Evolutionary conservation across 495 filamentous ascomycete genomes (phyloP).

Genomic region (Aspergillus carlsbadensis): DNA sequence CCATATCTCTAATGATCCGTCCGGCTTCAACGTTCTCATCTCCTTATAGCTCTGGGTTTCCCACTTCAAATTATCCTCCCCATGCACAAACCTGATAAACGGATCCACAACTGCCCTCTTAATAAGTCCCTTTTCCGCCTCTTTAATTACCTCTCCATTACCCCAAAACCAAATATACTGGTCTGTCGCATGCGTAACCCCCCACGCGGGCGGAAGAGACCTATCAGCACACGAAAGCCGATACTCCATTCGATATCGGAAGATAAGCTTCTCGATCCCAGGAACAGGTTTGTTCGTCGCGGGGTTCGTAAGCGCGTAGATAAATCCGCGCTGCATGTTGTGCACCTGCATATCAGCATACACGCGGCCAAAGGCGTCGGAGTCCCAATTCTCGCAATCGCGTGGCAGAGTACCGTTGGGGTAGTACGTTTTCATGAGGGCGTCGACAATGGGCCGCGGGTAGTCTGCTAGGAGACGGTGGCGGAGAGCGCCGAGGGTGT

Average conservation of each 20-base stretch:
- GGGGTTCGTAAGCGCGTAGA: conserved; percentile 29
- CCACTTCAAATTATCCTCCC: conserved; percentile 35
- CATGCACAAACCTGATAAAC: conserved; percentile 44
- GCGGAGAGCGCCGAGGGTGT: conserved; percentile 39
- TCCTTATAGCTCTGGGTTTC: conserved; percentile 23
- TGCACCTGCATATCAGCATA: conserved; percentile 60
- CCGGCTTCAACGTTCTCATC: conserved; percentile 41
- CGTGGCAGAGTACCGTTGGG: conserved; percentile 29
- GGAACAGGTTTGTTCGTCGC: not conserved
- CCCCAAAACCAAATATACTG: conserved; percentile 60
- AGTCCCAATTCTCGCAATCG: conserved; percentile 30
- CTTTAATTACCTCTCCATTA: conserved; percentile 38
- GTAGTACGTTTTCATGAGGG: conserved; percentile 45
- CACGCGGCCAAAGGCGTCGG: conserved; percentile 53
- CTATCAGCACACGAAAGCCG: conserved; percentile 44
- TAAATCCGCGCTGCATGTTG: conserved; percentile 42
- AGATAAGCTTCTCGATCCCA: conserved; percentile 30
- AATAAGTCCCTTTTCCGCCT: conserved; percentile 43
- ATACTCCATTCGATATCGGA: conserved; percentile 52
- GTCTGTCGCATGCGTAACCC: conserved; percentile 57
- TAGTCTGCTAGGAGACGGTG: conserved; percentile 54
- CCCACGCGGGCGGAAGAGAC: conserved; percentile 47
- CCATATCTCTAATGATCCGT: conserved; percentile 47
- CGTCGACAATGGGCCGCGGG: conserved; percentile 40
- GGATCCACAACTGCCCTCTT: conserved; percentile 39